These are phyloP conservation scores for Flagelloscypha sp. DNA, from an alignment of 768 basidiomycete genomes.

Conservation along the genomic window DNA sequence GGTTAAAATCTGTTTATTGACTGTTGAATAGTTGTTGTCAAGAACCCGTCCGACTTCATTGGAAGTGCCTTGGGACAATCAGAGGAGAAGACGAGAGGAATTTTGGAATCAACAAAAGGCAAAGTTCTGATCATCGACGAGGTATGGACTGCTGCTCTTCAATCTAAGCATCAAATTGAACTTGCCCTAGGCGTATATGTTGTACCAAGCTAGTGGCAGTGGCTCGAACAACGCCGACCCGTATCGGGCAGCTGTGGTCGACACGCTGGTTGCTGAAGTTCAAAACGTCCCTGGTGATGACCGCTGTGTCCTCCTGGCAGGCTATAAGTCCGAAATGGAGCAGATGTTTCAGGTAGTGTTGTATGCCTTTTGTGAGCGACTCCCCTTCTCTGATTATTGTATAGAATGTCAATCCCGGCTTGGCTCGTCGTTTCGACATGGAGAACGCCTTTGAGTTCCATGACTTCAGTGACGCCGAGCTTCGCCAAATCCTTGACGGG, in stretches of 20 bases:
- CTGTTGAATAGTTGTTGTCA: constrained; percentile 41
- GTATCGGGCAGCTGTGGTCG: constrained; percentile 37
- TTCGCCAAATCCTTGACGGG: constrained; percentile 41
- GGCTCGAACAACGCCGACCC: constrained; percentile 18
- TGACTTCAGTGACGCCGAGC: constrained; percentile 49
- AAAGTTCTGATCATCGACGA: constrained; percentile 42
- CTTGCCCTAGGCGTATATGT: constrained; percentile 33
- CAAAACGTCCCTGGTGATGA: constrained; percentile 40
- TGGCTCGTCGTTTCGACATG: constrained; percentile 58
- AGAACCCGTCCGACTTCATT: constrained; percentile 66
- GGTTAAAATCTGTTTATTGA: neutral
- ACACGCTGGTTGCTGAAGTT: constrained; percentile 40
- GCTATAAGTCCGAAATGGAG: constrained; percentile 36
- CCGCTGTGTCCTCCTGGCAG: constrained; percentile 35
- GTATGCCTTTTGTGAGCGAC: neutral
- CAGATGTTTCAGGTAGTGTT: constrained; percentile 47
- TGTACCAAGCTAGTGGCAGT: constrained; percentile 26
- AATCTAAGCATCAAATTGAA: neutral
- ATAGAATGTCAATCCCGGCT: constrained; percentile 64
- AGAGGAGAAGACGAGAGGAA: constrained; percentile 54
- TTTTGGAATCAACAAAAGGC: constrained; percentile 30
- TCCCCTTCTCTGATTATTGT: neutral
- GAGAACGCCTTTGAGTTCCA: constrained; percentile 65
- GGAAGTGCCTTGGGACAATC: constrained; percentile 51
- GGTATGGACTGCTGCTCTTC: constrained; percentile 11